Evolutionary conservation across 768 basidiomycete genomes (phyloP).

Genomic region (Leccinum truebloodii): DNA sequence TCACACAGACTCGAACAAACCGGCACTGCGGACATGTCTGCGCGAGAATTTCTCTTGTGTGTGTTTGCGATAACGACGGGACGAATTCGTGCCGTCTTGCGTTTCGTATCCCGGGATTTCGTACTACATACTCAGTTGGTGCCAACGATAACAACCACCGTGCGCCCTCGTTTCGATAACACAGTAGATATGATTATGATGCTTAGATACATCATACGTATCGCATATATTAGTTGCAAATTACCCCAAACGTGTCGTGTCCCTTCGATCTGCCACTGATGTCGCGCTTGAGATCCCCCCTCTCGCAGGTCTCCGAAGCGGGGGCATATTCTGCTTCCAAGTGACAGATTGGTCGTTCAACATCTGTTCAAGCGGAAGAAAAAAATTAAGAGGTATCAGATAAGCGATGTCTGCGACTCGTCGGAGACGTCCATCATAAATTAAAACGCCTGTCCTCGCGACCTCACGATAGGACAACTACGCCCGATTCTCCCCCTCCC

Average conservation of each 20-base stretch:
- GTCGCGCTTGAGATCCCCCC: background rate
- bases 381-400: background rate
- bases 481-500: background rate
- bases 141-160: slow-evolving; percentile 1
- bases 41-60: background rate
- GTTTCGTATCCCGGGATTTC: background rate
- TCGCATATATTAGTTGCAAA: background rate
- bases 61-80: slow-evolving; percentile 14
- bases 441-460: background rate
- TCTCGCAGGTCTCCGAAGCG: background rate
- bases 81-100: background rate
- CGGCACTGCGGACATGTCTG: background rate
- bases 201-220: background rate
- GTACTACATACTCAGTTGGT: background rate
- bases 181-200: background rate
- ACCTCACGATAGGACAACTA: background rate
- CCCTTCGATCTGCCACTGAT: background rate
- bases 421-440: background rate
- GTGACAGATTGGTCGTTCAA: background rate
- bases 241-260: background rate
- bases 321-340: background rate
- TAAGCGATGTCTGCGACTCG: background rate
- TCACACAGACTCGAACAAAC: slow-evolving; percentile 6
- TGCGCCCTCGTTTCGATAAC: slow-evolving; percentile 15
- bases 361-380: background rate